A percentile compares a stretch with the other conserved stretches of the same genome.
phyloP scores from a whole-genome alignment of 441 rosid genomes.

The Erodium moschatum region DNA sequence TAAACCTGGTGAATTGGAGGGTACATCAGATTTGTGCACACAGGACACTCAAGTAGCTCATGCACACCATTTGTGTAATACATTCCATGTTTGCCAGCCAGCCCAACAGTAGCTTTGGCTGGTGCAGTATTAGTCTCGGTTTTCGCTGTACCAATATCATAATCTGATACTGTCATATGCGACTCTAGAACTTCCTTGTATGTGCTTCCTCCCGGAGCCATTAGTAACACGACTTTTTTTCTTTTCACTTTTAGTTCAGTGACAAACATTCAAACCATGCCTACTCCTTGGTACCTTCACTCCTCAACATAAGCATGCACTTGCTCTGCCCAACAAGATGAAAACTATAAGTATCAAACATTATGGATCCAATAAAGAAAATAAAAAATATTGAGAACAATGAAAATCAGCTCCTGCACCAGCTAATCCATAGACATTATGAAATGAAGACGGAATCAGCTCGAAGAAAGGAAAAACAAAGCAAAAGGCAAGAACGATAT shows the following conservation, averaged over 20 bases:
- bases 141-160: constrained; percentile 38
- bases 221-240: constrained; percentile 20
- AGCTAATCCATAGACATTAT: not conserved
- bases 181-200: constrained; percentile 46
- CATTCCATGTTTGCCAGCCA: constrained; percentile 40
- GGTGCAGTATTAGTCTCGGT: constrained; percentile 37
- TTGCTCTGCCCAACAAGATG: not conserved
- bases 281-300: constrained; percentile 18
- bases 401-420: no score
- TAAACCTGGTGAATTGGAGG: constrained; percentile 88
- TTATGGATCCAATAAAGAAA: not conserved
- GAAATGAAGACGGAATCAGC: constrained; percentile 3
- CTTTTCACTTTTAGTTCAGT: constrained; percentile 14
- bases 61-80: constrained; percentile 52
- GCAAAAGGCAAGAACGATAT: not conserved
- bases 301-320: constrained; percentile 18
- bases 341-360: constrained; percentile 9
- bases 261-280: constrained; percentile 15
- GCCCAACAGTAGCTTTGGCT: constrained; percentile 32
- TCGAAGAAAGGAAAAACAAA: not conserved
- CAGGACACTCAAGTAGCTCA: constrained; percentile 71
- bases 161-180: constrained; percentile 35
- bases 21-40: constrained; percentile 65
- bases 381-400: constrained; percentile 4
- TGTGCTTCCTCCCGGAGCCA: constrained; percentile 55